Evolutionary conservation across 2,329 filamentous ascomycete genomes (phyloP).

Genomic region (Diplodia scrobiculata): DNA sequence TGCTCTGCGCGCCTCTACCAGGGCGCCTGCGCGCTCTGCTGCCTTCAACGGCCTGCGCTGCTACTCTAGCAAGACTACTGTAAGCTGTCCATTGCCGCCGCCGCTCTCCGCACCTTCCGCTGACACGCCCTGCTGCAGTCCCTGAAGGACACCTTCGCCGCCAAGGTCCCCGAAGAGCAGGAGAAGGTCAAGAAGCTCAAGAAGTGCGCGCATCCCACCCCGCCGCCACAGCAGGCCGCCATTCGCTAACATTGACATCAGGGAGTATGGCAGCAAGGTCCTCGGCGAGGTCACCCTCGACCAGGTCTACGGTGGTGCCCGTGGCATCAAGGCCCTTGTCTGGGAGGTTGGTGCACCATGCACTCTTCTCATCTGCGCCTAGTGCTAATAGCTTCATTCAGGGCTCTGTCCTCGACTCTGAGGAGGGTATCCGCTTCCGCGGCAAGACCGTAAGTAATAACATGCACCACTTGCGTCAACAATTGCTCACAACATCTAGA

Average conservation of each 20-base stretch:
- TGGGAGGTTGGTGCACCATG: slow-evolving; percentile 69
- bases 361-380: slow-evolving; percentile 5
- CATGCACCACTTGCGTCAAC: slow-evolving; percentile 5
- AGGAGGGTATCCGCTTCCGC: slow-evolving; percentile 99
- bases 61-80: slow-evolving; percentile 92
- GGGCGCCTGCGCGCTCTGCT: slow-evolving; percentile 65
- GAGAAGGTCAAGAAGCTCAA: slow-evolving; percentile 99
- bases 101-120: slow-evolving; percentile 30
- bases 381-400: slow-evolving; percentile 36
- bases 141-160: slow-evolving; percentile 97
- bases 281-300: slow-evolving; percentile 97
- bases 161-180: slow-evolving; percentile 91
- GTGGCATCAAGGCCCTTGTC: slow-evolving; percentile 97
- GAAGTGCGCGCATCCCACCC: slow-evolving; percentile 65
- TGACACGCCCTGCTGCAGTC: slow-evolving; percentile 60
- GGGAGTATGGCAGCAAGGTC: slow-evolving; percentile 93
- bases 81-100: slow-evolving; percentile 49
- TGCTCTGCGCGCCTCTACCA: slow-evolving; percentile 76
- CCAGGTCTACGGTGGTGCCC: slow-evolving; percentile 98
- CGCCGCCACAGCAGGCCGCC: slow-evolving; percentile 30
- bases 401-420: slow-evolving; percentile 93
- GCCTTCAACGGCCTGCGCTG: slow-evolving; percentile 82
- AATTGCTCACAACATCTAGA: slow-evolving; percentile 52
- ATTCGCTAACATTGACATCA: slow-evolving; percentile 48
- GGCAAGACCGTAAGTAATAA: slow-evolving; percentile 73